These are phyloP conservation scores for Pestalotiopsis sp. DNA, from an alignment of 2,329 filamentous ascomycete genomes.

Conservation along the genomic window DNA sequence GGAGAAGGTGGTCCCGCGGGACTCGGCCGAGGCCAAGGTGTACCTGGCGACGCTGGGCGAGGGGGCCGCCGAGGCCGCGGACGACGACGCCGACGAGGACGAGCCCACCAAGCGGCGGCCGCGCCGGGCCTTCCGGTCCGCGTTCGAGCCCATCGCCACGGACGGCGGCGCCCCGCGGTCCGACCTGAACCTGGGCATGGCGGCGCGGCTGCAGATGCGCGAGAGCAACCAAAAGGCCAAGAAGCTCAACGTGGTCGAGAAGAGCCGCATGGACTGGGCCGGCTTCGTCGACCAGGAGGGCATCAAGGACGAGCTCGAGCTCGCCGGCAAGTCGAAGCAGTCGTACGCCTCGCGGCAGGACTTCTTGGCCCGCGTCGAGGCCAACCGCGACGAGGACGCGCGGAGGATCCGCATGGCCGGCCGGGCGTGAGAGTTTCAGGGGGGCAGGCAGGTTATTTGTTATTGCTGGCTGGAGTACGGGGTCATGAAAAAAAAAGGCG, in stretches of 20 bases:
- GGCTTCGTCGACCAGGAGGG: constrained; percentile 71
- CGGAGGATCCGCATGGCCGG: constrained; percentile 51
- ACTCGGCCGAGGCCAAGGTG: constrained; percentile 66
- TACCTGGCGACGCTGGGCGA: constrained; percentile 55
- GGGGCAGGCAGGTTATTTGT: neutral
- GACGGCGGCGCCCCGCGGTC: constrained; percentile 45
- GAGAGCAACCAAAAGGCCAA: constrained; percentile 50
- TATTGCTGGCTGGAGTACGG: neutral
- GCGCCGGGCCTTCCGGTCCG: constrained; percentile 59
- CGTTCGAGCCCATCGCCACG: constrained; percentile 59
- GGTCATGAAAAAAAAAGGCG: neutral
- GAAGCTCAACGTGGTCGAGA: constrained; percentile 71
- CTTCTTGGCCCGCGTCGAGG: constrained; percentile 66
- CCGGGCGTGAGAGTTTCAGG: constrained; percentile 17
- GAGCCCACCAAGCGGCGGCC: constrained; percentile 43
- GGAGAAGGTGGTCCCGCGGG: constrained; percentile 65
- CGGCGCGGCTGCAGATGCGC: constrained; percentile 46
- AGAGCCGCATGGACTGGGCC: constrained; percentile 73
- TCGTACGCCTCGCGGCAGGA: constrained; percentile 63
- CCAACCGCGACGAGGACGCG: constrained; percentile 60
- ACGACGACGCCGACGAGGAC: constrained; percentile 25
- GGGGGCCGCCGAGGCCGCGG: constrained; percentile 23
- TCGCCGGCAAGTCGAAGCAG: constrained; percentile 64
- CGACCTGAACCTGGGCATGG: constrained; percentile 60
- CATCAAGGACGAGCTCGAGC: constrained; percentile 66